These are phyloP conservation scores for Arabidopsis arenosa DNA, from an alignment of 345 rosid species.

Conservation along the genomic window DNA sequence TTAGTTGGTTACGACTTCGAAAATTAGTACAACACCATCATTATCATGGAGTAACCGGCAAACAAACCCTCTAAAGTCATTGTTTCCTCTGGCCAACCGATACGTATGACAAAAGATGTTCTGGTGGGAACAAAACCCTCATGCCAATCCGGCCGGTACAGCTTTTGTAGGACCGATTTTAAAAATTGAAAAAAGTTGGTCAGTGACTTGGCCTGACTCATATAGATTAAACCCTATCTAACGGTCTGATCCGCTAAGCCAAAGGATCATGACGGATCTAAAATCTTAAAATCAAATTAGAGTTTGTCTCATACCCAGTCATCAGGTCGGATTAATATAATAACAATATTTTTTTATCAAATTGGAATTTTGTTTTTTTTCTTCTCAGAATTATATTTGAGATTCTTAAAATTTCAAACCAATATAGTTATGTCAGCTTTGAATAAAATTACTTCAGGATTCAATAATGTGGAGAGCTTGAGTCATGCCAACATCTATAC, in stretches of 20 bases:
- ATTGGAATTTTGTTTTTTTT: background rate
- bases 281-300: background rate
- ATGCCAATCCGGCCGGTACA: slow-evolving; percentile 1
- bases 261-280: background rate
- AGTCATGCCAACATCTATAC: background rate
- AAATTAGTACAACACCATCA: background rate
- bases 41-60: slow-evolving; percentile 28
- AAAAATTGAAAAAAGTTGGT: background rate
- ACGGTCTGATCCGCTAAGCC: background rate
- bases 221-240: background rate
- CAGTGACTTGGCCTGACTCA: background rate
- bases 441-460: background rate
- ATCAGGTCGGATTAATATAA: background rate
- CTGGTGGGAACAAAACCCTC: slow-evolving; percentile 10
- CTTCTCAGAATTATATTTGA: background rate
- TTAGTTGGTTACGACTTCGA: slow-evolving; percentile 1
- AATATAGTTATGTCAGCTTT: background rate
- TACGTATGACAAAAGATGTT: background rate
- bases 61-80: slow-evolving; percentile 23
- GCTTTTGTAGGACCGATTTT: slow-evolving; percentile 5
- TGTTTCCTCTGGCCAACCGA: background rate
- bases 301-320: background rate
- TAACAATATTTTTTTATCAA: background rate
- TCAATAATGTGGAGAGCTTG: background rate
- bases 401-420: background rate